Evolutionary conservation across 2,329 filamentous ascomycete species (phyloP).

Genomic region (Cercospora sesami): DNA sequence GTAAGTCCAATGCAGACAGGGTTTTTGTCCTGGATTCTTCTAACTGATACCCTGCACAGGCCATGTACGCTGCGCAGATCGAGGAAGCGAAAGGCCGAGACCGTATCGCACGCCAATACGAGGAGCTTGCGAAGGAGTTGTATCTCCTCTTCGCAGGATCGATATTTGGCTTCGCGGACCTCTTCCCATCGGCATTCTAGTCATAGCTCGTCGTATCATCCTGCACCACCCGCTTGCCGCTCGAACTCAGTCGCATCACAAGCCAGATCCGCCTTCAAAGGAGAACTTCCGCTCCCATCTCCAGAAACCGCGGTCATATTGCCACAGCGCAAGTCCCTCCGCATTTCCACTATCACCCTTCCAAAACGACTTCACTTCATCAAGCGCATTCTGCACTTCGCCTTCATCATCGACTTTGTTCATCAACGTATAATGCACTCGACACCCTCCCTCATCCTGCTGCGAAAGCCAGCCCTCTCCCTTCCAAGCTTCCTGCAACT

Average conservation of each 20-base stretch:
- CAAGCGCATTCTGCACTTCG: constrained; percentile 41
- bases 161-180: constrained; percentile 19
- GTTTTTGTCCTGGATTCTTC: not conserved
- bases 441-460: constrained; percentile 45
- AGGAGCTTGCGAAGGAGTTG: constrained; percentile 20
- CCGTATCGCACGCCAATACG: constrained; percentile 14
- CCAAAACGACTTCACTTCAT: constrained; percentile 39
- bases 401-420: constrained; percentile 49
- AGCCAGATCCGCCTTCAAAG: constrained; percentile 31
- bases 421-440: constrained; percentile 50
- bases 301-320: constrained; percentile 47
- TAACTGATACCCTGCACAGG: not conserved
- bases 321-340: constrained; percentile 45
- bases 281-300: constrained; percentile 41
- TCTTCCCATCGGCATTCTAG: not conserved
- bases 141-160: constrained; percentile 19
- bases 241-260: not conserved
- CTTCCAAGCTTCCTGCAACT: constrained; percentile 41
- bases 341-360: constrained; percentile 40
- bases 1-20: constrained; percentile 2
- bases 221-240: not conserved
- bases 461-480: constrained; percentile 43
- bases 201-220: not conserved
- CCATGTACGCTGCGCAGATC: constrained; percentile 15
- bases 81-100: constrained; percentile 8